Conservation (phyloP, 176 grass and related monocot genomes). For the Ampelocalamus luodianensis region DNA sequence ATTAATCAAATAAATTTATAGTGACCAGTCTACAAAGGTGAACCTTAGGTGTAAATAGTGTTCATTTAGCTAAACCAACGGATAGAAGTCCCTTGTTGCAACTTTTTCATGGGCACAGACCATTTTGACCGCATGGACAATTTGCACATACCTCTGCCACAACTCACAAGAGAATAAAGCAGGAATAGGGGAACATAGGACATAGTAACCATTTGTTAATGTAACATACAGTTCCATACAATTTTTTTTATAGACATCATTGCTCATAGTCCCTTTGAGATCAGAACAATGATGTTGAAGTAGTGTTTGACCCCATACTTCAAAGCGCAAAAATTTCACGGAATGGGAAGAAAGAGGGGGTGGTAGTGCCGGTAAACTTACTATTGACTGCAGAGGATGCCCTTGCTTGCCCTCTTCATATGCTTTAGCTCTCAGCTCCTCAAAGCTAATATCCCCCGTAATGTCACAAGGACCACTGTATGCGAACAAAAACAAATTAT, state of each 20-base stretch:
- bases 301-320: not conserved
- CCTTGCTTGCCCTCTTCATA: conserved; percentile 81
- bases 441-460: conserved; percentile 76
- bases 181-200: conserved; percentile 1
- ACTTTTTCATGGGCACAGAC: not conserved
- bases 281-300: not conserved
- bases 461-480: conserved; percentile 84
- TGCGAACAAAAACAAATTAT: conserved; percentile 14
- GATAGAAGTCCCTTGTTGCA: not conserved
- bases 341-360: not conserved
- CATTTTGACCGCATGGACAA: not conserved
- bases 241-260: not conserved
- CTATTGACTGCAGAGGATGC: conserved; percentile 73
- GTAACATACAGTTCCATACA: not conserved
- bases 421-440: conserved; percentile 80
- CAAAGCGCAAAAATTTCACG: not conserved
- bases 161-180: not conserved
- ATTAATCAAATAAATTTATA: not conserved
- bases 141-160: not conserved
- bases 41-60: not conserved
- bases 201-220: conserved; percentile 20
- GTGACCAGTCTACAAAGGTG: not conserved
- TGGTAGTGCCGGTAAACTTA: conserved; percentile 43
- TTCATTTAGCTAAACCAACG: not conserved
- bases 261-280: not conserved